Base-by-base conservation (phyloP, 2,329 filamentous ascomycete species). In the Apiospora hydei region DNA sequence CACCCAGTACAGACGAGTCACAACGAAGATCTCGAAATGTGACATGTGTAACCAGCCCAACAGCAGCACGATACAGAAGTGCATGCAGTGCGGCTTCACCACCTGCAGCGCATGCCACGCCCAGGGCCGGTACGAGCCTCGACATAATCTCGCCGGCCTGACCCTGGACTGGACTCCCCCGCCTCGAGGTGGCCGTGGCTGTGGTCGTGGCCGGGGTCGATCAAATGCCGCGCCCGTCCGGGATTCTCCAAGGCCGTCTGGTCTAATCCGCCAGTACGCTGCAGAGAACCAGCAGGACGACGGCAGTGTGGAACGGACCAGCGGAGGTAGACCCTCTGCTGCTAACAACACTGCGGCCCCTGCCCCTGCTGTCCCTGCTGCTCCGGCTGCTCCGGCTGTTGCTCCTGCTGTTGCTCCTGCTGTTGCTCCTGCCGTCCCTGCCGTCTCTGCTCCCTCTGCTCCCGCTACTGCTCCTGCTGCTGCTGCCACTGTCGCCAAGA, bases 91-190 rank as follows among this genome's bases (percentile, higher is more conserved):
- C 69, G 69, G 67, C 41, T n/a, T 73, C 24, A 75, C 71, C 4
- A 76, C 74, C 11, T 77, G 75, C 34, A 16, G 51, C 1, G 6
- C 24, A 8, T 77, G 75, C n/a, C 74, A 77, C 43, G 24, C 43
- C 4, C 30, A n/a, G 6, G 64, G 57, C 7, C 14, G 44, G 16
- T 74, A 76, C 43, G 71, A 77, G n/a, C 10, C 13, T n/a, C 71
- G 67, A 1, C 75, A 77, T 41, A 64, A 68, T 18, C 73, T 77
- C 8, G 13, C 53, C 13, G 10, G 7, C 30, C 7, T 72, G 8
- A 24, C 70, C n/a, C 57, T 76, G 10, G 69, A 75, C 57, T 76
- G 75, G 75, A 57, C 11, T 10, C 1, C 10, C 13, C 53, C 41
- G 4, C 8, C 18, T 10, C 10, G 26, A 0, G 47, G 51, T 26